phyloP scores from a whole-genome alignment of 805 yeast genomes.

The Candida pseudofarinosa region DNA sequence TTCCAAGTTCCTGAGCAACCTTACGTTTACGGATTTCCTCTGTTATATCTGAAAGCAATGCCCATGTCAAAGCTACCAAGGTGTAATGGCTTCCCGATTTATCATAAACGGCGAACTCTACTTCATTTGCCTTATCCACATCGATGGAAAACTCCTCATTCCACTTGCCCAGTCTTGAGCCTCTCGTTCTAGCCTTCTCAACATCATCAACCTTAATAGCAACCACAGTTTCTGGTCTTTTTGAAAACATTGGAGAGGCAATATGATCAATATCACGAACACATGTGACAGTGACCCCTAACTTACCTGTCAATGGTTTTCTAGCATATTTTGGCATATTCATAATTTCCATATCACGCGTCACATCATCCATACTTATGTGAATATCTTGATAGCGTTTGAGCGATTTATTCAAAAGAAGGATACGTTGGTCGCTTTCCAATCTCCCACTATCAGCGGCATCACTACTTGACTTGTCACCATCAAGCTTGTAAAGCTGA shows the following conservation, averaged over 20 bases:
- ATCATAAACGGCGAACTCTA: constrained; percentile 85
- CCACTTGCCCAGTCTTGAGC: constrained; percentile 76
- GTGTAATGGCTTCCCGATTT: constrained; percentile 59
- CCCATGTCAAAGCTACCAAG: constrained; percentile 94
- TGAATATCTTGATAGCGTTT: constrained; percentile 89
- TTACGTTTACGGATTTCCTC: constrained; percentile 92
- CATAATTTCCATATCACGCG: constrained; percentile 60
- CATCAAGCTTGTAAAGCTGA: constrained; percentile 82
- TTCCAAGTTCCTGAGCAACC: constrained; percentile 66
- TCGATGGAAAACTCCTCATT: constrained; percentile 75
- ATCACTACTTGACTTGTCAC: constrained; percentile 78
- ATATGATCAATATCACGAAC: constrained; percentile 91
- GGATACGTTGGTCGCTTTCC: constrained; percentile 84
- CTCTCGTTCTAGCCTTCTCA: constrained; percentile 69
- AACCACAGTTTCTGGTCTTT: constrained; percentile 75
- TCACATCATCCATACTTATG: constrained; percentile 63
- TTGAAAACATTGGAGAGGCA: constrained; percentile 73
- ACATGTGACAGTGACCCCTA: constrained; percentile 68
- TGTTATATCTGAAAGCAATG: constrained; percentile 82
- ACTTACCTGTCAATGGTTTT: constrained; percentile 77
- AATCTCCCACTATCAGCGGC: constrained; percentile 86
- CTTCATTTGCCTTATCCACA: constrained; percentile 88
- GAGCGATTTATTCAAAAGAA: constrained; percentile 73
- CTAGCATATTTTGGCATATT: constrained; percentile 72
- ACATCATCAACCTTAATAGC: constrained; percentile 86